Conservation (phyloP, 208 protist species). For the Leishmania turanica region DNA sequence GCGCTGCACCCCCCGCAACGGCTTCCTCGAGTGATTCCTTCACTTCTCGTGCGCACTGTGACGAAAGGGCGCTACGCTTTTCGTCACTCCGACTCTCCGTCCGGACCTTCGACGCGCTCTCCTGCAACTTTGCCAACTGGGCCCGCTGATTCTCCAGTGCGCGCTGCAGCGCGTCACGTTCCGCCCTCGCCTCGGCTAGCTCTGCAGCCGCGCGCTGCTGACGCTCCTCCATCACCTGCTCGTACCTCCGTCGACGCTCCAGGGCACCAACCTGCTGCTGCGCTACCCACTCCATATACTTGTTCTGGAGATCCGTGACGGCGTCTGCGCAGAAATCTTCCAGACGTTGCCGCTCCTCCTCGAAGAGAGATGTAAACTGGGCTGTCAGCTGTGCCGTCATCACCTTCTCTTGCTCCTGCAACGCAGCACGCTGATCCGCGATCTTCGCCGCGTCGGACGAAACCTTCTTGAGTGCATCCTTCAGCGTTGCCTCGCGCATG, state of each 20-base stretch:
- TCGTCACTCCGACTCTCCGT: neutral
- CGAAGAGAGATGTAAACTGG: constrained; percentile 41
- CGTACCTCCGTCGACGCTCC: constrained; percentile 16
- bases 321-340: constrained; percentile 30
- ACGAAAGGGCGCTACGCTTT: neutral
- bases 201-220: constrained; percentile 16
- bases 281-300: constrained; percentile 17
- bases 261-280: constrained; percentile 24
- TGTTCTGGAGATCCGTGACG: constrained; percentile 26
- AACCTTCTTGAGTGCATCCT: constrained; percentile 70
- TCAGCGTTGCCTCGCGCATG: constrained; percentile 59
- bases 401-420: constrained; percentile 49
- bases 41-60: constrained; percentile 5
- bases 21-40: constrained; percentile 1
- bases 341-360: constrained; percentile 41
- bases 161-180: constrained; percentile 20
- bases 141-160: constrained; percentile 4
- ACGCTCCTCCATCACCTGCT: constrained; percentile 31
- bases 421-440: constrained; percentile 40
- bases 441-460: constrained; percentile 49
- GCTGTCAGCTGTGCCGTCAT: constrained; percentile 28
- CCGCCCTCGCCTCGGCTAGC: constrained; percentile 16
- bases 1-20: neutral
- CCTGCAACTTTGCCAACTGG: neutral
- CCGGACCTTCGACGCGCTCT: neutral